A percentile compares a stretch with the other conserved stretches of the same genome.
phyloP scores from a whole-genome alignment of 129 eudicot genomes.

The Pulicaria dysenterica region DNA sequence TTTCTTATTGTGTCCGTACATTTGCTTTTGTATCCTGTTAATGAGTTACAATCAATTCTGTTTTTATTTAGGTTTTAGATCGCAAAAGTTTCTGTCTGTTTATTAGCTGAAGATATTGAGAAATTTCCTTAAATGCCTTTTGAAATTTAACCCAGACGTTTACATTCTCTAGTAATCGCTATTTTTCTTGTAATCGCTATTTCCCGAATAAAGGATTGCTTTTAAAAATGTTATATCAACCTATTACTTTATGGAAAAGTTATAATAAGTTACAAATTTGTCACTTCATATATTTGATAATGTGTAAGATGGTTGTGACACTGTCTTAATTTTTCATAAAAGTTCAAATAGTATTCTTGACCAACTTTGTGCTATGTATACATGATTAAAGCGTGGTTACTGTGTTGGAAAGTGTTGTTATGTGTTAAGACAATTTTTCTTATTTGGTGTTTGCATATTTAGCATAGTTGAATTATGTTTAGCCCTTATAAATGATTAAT shows the following conservation, averaged over 20 bases:
- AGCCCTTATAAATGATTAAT: background rate
- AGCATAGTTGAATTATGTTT: background rate
- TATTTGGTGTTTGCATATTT: background rate
- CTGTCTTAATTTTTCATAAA: background rate
- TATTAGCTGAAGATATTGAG: background rate
- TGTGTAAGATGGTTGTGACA: background rate
- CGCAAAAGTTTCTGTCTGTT: background rate
- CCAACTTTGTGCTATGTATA: constrained; percentile 7
- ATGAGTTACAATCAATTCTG: background rate
- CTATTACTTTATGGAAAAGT: background rate
- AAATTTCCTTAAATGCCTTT: constrained; percentile 6
- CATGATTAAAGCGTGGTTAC: background rate
- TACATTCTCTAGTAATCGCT: background rate
- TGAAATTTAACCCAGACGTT: background rate
- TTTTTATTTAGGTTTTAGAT: constrained; percentile 14
- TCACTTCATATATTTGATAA: background rate
- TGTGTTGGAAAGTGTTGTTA: background rate
- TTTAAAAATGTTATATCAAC: background rate
- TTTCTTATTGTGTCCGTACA: background rate
- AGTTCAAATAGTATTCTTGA: constrained; percentile 9
- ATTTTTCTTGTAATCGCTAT: background rate
- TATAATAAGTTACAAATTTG: background rate
- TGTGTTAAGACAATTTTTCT: background rate
- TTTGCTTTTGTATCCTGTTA: background rate
- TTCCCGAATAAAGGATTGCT: background rate